These are phyloP conservation scores for Urostyla sp. DNA, from an alignment of 73 alveolate species.

Conservation along the genomic window DNA sequence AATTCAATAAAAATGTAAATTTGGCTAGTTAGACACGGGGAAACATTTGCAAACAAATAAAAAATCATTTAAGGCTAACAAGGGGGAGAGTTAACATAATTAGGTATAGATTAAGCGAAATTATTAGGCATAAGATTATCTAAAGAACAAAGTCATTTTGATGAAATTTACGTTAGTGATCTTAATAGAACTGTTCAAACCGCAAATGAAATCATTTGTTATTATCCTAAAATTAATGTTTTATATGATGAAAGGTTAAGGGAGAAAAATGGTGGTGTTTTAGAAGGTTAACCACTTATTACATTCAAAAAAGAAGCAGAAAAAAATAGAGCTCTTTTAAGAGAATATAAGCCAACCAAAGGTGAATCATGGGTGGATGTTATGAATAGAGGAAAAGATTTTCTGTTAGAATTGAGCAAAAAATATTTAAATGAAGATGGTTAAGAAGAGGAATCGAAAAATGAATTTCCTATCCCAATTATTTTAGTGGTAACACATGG, in stretches of 20 bases:
- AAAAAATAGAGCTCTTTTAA: slow-evolving; percentile 1
- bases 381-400: slow-evolving; percentile 54
- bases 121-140: slow-evolving; percentile 41
- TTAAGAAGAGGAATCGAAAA: slow-evolving; percentile 22
- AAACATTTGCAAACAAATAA: slow-evolving; percentile 48
- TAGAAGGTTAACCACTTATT: slow-evolving; percentile 69
- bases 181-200: slow-evolving; percentile 66
- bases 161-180: slow-evolving; percentile 69
- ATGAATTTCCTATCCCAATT: neutral
- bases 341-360: slow-evolving; percentile 67
- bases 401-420: slow-evolving; percentile 13
- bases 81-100: slow-evolving; percentile 62
- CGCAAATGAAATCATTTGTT: neutral
- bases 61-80: slow-evolving; percentile 64
- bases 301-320: slow-evolving; percentile 58
- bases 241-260: slow-evolving; percentile 52
- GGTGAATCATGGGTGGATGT: slow-evolving; percentile 81
- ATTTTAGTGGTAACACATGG: slow-evolving; percentile 76
- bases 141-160: slow-evolving; percentile 51
- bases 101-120: slow-evolving; percentile 56
- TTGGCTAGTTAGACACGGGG: slow-evolving; percentile 54
- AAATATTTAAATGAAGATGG: neutral
- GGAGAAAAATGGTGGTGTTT: slow-evolving; percentile 77
- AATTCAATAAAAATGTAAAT: slow-evolving; percentile 42
- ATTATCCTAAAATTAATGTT: slow-evolving; percentile 6